phyloP scores from a whole-genome alignment of 2,329 filamentous ascomycete genomes.

The Elsinoe perseae region DNA sequence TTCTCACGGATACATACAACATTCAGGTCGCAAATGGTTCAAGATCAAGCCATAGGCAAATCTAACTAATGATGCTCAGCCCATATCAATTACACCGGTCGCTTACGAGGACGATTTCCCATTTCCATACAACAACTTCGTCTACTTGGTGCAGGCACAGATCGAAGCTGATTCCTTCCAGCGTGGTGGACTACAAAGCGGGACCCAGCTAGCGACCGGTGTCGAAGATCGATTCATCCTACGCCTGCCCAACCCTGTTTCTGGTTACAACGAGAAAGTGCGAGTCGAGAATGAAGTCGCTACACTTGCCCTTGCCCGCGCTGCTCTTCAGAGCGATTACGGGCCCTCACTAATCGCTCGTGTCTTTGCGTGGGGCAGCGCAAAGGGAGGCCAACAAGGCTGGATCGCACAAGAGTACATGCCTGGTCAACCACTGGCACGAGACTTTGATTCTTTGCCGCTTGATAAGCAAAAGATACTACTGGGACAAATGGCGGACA shows the following conservation, averaged over 20 bases:
- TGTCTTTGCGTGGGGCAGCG: slow-evolving; percentile 13
- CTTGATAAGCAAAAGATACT: neutral
- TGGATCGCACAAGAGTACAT: slow-evolving; percentile 18
- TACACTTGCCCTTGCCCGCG: slow-evolving; percentile 3
- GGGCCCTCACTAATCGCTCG: slow-evolving; percentile 1
- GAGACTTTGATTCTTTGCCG: slow-evolving; percentile 1
- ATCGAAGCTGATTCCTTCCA: neutral
- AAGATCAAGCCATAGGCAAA: too few species aligned
- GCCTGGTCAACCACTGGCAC: neutral
- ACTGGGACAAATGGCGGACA: slow-evolving; percentile 16
- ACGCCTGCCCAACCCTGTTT: slow-evolving; percentile 10
- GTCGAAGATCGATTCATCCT: slow-evolving; percentile 6
- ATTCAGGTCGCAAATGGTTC: too few species aligned
- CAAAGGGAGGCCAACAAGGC: slow-evolving; percentile 12
- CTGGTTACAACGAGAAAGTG: slow-evolving; percentile 17
- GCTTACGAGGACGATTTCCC: slow-evolving; percentile 15
- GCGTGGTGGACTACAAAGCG: neutral
- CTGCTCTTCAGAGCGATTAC: neutral
- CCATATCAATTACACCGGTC: too few species aligned
- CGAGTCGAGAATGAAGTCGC: slow-evolving; percentile 32
- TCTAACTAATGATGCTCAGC: too few species aligned
- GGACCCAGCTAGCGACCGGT: neutral
- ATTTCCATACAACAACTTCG: slow-evolving; percentile 18
- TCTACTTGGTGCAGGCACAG: slow-evolving; percentile 10
- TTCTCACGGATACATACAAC: too few species aligned